phyloP scores from a whole-genome alignment of 2,329 filamentous ascomycete genomes.

The Alternaria rosae region DNA sequence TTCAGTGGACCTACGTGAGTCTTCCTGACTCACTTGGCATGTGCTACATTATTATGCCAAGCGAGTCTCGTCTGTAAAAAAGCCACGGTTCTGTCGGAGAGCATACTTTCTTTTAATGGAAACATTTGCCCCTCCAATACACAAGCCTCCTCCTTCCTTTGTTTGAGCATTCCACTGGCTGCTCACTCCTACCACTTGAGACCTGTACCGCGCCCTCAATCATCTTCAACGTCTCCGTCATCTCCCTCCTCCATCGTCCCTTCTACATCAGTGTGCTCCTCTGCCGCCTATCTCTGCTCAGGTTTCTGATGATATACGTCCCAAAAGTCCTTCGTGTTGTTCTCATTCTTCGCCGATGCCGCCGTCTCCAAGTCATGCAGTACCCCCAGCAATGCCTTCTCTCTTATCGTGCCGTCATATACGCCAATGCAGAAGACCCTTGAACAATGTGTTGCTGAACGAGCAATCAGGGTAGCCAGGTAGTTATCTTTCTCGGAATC shows the following conservation, averaged over 20 bases:
- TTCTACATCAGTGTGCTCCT: not conserved
- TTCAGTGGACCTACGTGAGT: not conserved
- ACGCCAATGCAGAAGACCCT: not conserved
- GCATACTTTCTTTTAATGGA: too few relatives aligned
- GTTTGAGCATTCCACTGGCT: too few relatives aligned
- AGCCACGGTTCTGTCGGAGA: too few relatives aligned
- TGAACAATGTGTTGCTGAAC: not conserved
- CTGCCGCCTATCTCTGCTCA: too few relatives aligned
- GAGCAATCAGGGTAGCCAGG: not conserved
- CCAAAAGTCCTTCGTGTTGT: not conserved
- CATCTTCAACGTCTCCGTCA: too few relatives aligned
- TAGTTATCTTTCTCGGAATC: not conserved
- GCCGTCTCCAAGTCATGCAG: not conserved
- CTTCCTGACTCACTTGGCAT: not conserved
- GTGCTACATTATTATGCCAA: not conserved
- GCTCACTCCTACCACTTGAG: too few relatives aligned
- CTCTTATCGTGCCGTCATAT: not conserved
- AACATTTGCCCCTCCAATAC: too few relatives aligned
- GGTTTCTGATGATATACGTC: not conserved
- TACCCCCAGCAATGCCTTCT: not conserved
- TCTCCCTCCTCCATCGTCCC: not conserved
- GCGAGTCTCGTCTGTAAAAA: too few relatives aligned
- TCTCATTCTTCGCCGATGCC: not conserved
- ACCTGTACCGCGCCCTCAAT: too few relatives aligned
- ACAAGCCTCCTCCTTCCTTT: too few relatives aligned